phyloP scores from a whole-genome alignment of 768 basidiomycete genomes.

The Lentinula detonsa region DNA sequence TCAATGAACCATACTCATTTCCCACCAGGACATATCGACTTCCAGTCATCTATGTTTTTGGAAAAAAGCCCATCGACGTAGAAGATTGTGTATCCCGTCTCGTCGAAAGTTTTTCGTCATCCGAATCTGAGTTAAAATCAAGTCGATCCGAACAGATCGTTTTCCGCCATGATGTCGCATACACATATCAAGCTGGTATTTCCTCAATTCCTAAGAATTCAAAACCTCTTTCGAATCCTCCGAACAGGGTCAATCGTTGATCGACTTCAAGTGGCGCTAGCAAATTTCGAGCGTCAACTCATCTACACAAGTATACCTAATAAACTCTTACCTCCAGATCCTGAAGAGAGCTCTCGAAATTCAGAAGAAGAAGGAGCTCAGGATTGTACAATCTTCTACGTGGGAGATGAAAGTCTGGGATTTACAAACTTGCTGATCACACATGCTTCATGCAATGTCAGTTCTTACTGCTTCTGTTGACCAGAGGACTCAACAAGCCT shows the following conservation, averaged over 20 bases:
- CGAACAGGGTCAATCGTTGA: background rate
- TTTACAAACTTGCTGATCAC: slow-evolving; percentile 86
- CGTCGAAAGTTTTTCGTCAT: slow-evolving; percentile 19
- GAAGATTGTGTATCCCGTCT: slow-evolving; percentile 36
- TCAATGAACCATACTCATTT: background rate
- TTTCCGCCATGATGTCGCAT: slow-evolving; percentile 74
- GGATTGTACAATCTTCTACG: slow-evolving; percentile 33
- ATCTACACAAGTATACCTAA: slow-evolving; percentile 30
- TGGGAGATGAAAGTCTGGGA: slow-evolving; percentile 76
- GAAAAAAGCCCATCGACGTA: slow-evolving; percentile 60
- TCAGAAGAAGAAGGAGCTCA: background rate
- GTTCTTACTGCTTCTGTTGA: slow-evolving; percentile 11
- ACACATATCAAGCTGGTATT: slow-evolving; percentile 60
- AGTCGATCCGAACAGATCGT: slow-evolving; percentile 27
- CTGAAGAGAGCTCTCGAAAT: background rate
- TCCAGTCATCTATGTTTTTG: slow-evolving; percentile 89
- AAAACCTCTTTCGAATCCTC: background rate
- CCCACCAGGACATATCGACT: slow-evolving; percentile 69
- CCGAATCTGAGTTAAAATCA: background rate
- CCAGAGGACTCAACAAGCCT: background rate
- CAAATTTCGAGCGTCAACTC: slow-evolving; percentile 19
- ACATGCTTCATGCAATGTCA: slow-evolving; percentile 58
- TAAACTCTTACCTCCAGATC: slow-evolving; percentile 13
- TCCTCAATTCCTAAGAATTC: background rate
- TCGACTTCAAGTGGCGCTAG: slow-evolving; percentile 19